Conservation (phyloP, 306 rosid genomes). For the Gastrolobium villosum region DNA sequence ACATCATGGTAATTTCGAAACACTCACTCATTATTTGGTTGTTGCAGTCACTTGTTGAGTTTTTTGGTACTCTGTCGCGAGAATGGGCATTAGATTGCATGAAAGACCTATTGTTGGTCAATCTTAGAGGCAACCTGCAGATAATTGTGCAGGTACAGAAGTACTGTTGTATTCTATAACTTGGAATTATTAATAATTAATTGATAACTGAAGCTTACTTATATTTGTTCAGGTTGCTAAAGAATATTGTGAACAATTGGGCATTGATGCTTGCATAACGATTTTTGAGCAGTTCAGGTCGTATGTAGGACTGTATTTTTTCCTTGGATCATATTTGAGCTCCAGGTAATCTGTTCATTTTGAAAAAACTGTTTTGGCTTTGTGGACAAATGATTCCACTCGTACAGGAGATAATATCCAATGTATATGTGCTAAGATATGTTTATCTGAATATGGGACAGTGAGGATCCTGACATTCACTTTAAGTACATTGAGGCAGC, state of each 20-base stretch:
- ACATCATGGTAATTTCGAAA: slow-evolving; percentile 14
- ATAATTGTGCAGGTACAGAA: slow-evolving; percentile 89
- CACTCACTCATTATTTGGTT: slow-evolving; percentile 45
- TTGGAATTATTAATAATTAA: slow-evolving; percentile 14
- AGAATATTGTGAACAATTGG: slow-evolving; percentile 98
- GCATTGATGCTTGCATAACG: slow-evolving; percentile 91
- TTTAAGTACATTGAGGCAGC: slow-evolving; percentile 99
- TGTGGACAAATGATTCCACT: slow-evolving; percentile 16
- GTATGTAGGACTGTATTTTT: slow-evolving; percentile 96
- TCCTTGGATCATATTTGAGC: slow-evolving; percentile 96
- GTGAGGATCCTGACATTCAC: slow-evolving; percentile 99
- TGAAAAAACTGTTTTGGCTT: slow-evolving; percentile 30
- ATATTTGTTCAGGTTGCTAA: slow-evolving; percentile 81
- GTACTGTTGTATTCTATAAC: slow-evolving; percentile 8
- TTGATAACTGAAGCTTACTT: slow-evolving; percentile 43
- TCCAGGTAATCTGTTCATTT: slow-evolving; percentile 72
- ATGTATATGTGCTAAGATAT: slow-evolving; percentile 40
- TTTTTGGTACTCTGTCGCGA: slow-evolving; percentile 90
- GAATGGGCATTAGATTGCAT: slow-evolving; percentile 99
- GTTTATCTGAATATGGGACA: slow-evolving; percentile 54
- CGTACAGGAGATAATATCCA: slow-evolving; percentile 30
- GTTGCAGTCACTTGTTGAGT: slow-evolving; percentile 93
- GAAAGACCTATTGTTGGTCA: slow-evolving; percentile 98
- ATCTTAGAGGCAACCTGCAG: slow-evolving; percentile 98
- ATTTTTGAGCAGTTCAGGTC: slow-evolving; percentile 98